Evolutionary conservation across 2,329 filamentous ascomycete genomes (phyloP).

Genomic region (Aspergillus cejpii): DNA sequence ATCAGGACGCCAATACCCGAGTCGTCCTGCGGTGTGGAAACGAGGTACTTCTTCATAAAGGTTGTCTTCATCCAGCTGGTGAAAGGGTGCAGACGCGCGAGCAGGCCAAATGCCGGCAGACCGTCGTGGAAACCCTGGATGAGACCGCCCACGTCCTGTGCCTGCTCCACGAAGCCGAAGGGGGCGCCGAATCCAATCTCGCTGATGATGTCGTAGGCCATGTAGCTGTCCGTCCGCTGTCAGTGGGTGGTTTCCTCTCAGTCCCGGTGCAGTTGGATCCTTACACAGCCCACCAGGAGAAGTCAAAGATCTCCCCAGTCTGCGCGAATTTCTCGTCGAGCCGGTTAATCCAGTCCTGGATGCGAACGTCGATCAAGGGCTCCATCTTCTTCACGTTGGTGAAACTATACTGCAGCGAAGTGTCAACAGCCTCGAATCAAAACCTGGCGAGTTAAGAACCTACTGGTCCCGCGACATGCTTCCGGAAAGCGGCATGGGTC

Average conservation of each 20-base stretch:
- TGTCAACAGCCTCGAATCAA: constrained; percentile 1
- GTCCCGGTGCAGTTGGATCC: constrained; percentile 4
- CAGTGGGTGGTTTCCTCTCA: background rate
- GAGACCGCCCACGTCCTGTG: constrained; percentile 48
- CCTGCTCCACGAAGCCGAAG: constrained; percentile 51
- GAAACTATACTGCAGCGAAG: constrained; percentile 45
- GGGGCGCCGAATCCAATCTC: constrained; percentile 52
- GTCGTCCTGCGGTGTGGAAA: constrained; percentile 49
- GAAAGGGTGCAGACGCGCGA: constrained; percentile 49
- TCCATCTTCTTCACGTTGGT: constrained; percentile 55
- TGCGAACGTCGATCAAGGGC: constrained; percentile 48
- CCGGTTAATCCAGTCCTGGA: constrained; percentile 47
- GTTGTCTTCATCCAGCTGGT: constrained; percentile 52
- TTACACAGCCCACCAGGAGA: constrained; percentile 50
- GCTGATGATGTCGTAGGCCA: constrained; percentile 54
- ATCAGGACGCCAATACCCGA: constrained; percentile 52
- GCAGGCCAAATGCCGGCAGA: constrained; percentile 46
- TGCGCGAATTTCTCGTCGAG: constrained; percentile 44
- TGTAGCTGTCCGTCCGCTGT: constrained; percentile 29
- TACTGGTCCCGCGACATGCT: constrained; percentile 48
- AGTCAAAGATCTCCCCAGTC: constrained; percentile 46
- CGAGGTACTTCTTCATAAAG: constrained; percentile 47
- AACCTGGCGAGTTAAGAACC: constrained; percentile 1
- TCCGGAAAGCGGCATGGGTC: constrained; percentile 48
- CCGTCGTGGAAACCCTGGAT: constrained; percentile 52